Evolutionary conservation across 495 filamentous ascomycete genomes (phyloP).

Genomic region (Xylaria nigripes): DNA sequence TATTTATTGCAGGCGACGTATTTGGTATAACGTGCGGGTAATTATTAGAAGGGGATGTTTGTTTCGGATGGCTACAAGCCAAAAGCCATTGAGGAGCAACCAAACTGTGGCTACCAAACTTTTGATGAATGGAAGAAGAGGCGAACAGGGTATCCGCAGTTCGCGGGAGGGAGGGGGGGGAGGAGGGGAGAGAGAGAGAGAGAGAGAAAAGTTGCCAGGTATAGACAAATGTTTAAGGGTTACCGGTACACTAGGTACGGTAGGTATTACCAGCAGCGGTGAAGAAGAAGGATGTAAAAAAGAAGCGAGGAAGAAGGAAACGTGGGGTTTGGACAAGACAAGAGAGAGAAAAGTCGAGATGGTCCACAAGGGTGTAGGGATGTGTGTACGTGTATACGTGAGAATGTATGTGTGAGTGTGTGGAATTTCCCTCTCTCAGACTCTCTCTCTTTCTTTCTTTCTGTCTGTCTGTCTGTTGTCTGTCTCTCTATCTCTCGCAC

Average conservation of each 20-base stretch:
- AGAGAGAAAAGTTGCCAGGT: too few relatives aligned
- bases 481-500: background rate
- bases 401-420: background rate
- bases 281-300: constrained; percentile 8
- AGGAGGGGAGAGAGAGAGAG: background rate
- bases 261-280: constrained; percentile 8
- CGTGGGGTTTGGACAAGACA: background rate
- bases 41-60: constrained; percentile 12
- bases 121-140: constrained; percentile 2
- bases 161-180: background rate
- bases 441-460: too few relatives aligned
- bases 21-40: background rate
- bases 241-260: constrained; percentile 3
- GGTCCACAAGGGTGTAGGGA: background rate
- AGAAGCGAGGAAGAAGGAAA: constrained; percentile 8
- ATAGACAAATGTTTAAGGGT: constrained; percentile 1
- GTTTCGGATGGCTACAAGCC: constrained; percentile 13
- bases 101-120: background rate
- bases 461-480: too few relatives aligned
- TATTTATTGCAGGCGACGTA: constrained; percentile 3
- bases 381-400: background rate
- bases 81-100: constrained; percentile 6
- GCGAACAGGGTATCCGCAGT: constrained; percentile 1
- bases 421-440: too few relatives aligned
- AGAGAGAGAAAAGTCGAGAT: constrained; percentile 1